phyloP scores from a whole-genome alignment of 192 early-diverging fungal species.

The Dispira simplex region DNA sequence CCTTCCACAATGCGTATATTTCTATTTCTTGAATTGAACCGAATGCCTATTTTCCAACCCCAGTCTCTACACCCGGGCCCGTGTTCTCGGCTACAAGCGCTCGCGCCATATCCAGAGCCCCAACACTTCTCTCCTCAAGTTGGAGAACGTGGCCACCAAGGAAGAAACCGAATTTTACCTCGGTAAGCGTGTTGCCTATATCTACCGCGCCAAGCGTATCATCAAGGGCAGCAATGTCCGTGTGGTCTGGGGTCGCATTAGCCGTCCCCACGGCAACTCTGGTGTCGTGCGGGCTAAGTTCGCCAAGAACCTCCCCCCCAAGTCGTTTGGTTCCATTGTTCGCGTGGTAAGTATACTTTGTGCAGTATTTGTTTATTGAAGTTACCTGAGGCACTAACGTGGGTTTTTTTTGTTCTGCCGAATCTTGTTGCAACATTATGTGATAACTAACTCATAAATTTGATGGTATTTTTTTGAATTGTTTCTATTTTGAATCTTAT shows the following conservation, averaged over 20 bases:
- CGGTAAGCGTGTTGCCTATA: constrained; percentile 96
- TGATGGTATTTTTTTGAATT: too few species aligned
- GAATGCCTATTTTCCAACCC: too few species aligned
- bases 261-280: constrained; percentile 88
- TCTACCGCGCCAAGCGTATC: constrained; percentile 84
- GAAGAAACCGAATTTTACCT: constrained; percentile 92
- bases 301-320: constrained; percentile 91
- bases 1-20: neutral
- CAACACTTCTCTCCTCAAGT: constrained; percentile 80
- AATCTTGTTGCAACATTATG: too few species aligned
- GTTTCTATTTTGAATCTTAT: too few species aligned
- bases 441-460: too few species aligned
- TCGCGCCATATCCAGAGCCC: constrained; percentile 82
- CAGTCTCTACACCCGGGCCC: constrained; percentile 97
- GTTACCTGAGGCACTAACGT: too few species aligned
- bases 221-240: constrained; percentile 88
- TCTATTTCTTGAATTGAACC: neutral
- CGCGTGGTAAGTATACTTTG: constrained; percentile 58
- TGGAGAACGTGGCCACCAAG: constrained; percentile 84
- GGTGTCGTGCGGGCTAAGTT: constrained; percentile 96
- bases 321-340: constrained; percentile 80
- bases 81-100: constrained; percentile 90
- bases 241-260: constrained; percentile 95
- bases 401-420: too few species aligned
- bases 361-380: too few species aligned